These are phyloP conservation scores for Tolypocladium paradoxum DNA, from an alignment of 2,329 filamentous ascomycete genomes.

Conservation along the genomic window DNA sequence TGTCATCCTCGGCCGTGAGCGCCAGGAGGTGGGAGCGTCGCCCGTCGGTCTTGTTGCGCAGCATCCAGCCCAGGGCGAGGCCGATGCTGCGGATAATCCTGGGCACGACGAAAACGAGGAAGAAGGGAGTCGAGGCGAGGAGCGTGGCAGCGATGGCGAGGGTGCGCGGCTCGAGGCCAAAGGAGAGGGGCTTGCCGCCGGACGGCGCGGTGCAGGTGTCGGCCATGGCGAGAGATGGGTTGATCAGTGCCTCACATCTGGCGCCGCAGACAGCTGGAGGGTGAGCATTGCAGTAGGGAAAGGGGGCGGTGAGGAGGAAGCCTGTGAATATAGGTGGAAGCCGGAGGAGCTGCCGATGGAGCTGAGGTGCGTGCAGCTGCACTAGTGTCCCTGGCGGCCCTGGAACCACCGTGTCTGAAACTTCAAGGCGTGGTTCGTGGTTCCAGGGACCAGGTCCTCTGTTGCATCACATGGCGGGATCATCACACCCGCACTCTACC, in stretches of 20 bases:
- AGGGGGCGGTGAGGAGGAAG: neutral
- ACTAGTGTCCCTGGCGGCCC: neutral
- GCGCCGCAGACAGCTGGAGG: neutral
- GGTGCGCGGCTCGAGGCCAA: constrained; percentile 17
- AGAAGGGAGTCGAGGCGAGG: constrained; percentile 9
- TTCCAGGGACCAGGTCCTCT: too few relatives aligned
- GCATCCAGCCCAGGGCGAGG: constrained; percentile 43
- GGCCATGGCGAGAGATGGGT: constrained; percentile 9
- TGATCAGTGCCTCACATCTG: neutral
- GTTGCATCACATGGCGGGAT: neutral
- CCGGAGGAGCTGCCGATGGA: neutral
- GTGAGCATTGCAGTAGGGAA: neutral
- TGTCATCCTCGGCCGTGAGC: constrained; percentile 36
- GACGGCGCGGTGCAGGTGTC: constrained; percentile 18
- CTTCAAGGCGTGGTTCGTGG: too few relatives aligned
- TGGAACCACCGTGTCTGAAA: neutral
- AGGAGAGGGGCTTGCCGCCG: constrained; percentile 13
- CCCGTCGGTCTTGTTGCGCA: constrained; percentile 53
- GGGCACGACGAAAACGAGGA: constrained; percentile 14
- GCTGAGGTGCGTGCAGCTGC: neutral
- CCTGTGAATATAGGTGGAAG: neutral
- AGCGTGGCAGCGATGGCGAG: constrained; percentile 14
- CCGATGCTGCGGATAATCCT: constrained; percentile 24
- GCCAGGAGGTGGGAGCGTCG: constrained; percentile 47
- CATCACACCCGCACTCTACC: neutral